Conservation (phyloP, 2,329 filamentous ascomycete genomes). For the Stemphylium beticola region DNA sequence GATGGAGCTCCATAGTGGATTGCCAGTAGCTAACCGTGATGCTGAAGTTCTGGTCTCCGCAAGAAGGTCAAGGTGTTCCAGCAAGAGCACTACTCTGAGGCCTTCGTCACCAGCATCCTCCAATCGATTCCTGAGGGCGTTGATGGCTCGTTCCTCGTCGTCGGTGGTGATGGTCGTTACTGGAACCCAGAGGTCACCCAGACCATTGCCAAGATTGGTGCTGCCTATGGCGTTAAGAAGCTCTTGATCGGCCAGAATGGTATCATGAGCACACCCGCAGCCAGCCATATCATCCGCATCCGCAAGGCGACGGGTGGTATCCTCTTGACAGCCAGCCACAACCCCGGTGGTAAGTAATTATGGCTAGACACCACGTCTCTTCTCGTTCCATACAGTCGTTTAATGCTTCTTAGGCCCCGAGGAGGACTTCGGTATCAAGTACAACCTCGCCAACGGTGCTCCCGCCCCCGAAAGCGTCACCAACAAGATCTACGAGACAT, state of each 20-base stretch:
- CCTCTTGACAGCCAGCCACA: slow-evolving; percentile 95
- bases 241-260: slow-evolving; percentile 94
- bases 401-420: slow-evolving; percentile 69
- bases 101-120: slow-evolving; percentile 92
- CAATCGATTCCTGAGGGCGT: slow-evolving; percentile 95
- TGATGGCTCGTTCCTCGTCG: slow-evolving; percentile 87
- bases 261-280: slow-evolving; percentile 94
- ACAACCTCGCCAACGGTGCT: slow-evolving; percentile 96
- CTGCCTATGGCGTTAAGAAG: slow-evolving; percentile 98
- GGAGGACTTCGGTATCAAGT: slow-evolving; percentile 99
- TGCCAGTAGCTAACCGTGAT: slow-evolving; percentile 35
- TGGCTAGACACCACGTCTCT: neutral
- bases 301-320: slow-evolving; percentile 96
- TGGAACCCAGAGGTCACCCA: slow-evolving; percentile 98
- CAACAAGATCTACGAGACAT: slow-evolving; percentile 94
- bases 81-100: slow-evolving; percentile 91
- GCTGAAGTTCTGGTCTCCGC: slow-evolving; percentile 84
- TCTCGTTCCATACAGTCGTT: neutral
- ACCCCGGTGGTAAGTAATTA: slow-evolving; percentile 80
- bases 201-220: slow-evolving; percentile 95
- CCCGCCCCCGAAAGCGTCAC: slow-evolving; percentile 95
- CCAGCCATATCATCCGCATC: slow-evolving; percentile 94
- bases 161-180: slow-evolving; percentile 95
- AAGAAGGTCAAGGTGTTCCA: slow-evolving; percentile 99
- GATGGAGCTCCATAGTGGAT: slow-evolving; percentile 7